These are phyloP conservation scores for Trichoderma sp. DNA, from an alignment of 2,329 filamentous ascomycete genomes.

Conservation along the genomic window DNA sequence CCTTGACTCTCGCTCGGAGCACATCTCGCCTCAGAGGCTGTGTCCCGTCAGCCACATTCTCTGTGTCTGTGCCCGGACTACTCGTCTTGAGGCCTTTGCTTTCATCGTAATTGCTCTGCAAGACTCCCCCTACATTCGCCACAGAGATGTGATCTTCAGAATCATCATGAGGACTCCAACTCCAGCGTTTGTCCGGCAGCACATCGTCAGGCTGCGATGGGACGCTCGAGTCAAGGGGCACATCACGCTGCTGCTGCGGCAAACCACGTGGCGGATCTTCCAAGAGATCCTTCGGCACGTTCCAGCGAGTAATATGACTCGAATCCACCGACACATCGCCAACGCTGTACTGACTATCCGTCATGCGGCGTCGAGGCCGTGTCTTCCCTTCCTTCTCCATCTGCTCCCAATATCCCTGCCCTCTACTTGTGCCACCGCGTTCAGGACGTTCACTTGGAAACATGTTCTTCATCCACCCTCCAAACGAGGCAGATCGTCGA, in stretches of 20 bases:
- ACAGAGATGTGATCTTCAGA: slow-evolving; percentile 2
- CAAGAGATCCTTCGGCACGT: slow-evolving; percentile 32
- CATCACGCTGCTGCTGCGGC: not conserved
- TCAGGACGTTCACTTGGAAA: slow-evolving; percentile 50
- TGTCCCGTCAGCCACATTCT: not conserved
- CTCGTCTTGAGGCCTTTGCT: not conserved
- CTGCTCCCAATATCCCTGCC: slow-evolving; percentile 30
- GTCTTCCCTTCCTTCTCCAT: slow-evolving; percentile 17
- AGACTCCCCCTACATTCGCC: slow-evolving; percentile 10
- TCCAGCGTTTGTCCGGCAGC: slow-evolving; percentile 22
- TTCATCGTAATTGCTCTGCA: not conserved
- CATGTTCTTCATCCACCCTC: slow-evolving; percentile 43
- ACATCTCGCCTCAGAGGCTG: not conserved
- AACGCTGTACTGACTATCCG: slow-evolving; percentile 22
- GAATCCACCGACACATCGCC: slow-evolving; percentile 27
- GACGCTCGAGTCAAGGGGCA: not conserved
- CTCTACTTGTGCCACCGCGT: slow-evolving; percentile 46
- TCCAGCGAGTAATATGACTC: slow-evolving; percentile 36
- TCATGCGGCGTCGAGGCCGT: slow-evolving; percentile 11
- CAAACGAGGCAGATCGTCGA: slow-evolving; percentile 30
- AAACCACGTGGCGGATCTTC: not conserved
- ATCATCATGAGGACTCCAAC: slow-evolving; percentile 21
- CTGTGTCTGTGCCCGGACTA: not conserved
- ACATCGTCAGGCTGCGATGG: not conserved
- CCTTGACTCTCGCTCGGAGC: slow-evolving; percentile 32